Evolutionary conservation across 768 basidiomycete species (phyloP).

Genomic region (Boletus subparvulus): DNA sequence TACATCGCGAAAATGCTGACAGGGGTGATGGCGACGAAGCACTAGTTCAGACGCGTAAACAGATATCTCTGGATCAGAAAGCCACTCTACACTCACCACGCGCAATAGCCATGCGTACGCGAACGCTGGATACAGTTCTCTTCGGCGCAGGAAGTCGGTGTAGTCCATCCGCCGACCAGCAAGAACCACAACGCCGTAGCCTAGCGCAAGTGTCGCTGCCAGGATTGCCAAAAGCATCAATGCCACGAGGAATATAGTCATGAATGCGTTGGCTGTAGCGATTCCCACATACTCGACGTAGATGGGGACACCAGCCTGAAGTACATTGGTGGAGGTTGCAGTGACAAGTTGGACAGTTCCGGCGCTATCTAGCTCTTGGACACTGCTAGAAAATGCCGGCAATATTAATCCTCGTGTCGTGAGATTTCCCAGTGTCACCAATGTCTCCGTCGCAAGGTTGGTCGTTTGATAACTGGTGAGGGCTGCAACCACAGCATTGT

Average conservation of each 20-base stretch:
- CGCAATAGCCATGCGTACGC: slow-evolving; percentile 63
- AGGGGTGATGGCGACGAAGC: slow-evolving; percentile 65
- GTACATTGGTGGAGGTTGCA: slow-evolving; percentile 56
- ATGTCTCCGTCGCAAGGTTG: slow-evolving; percentile 5
- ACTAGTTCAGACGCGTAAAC: slow-evolving; percentile 36
- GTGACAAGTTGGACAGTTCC: slow-evolving; percentile 65
- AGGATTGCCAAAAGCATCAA: slow-evolving; percentile 69
- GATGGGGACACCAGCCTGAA: slow-evolving; percentile 80
- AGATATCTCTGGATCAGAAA: background rate
- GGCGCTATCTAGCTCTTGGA: slow-evolving; percentile 26
- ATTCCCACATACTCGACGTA: slow-evolving; percentile 78
- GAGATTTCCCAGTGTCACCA: slow-evolving; percentile 13
- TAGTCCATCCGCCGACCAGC: slow-evolving; percentile 20
- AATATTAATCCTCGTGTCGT: slow-evolving; percentile 3
- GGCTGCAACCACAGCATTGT: slow-evolving; percentile 42
- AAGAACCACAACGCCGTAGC: slow-evolving; percentile 45
- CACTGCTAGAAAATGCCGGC: slow-evolving; percentile 13
- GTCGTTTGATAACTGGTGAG: background rate
- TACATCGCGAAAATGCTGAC: slow-evolving; percentile 77
- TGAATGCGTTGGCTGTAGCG: slow-evolving; percentile 84
- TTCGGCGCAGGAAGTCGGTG: slow-evolving; percentile 17
- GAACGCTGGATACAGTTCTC: slow-evolving; percentile 44
- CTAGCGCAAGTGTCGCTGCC: slow-evolving; percentile 48
- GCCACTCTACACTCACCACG: slow-evolving; percentile 47
- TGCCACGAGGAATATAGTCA: slow-evolving; percentile 77